Evolutionary conservation across 495 filamentous ascomycete species (phyloP).

Genomic region (Rostrohypoxylon terebratum): DNA sequence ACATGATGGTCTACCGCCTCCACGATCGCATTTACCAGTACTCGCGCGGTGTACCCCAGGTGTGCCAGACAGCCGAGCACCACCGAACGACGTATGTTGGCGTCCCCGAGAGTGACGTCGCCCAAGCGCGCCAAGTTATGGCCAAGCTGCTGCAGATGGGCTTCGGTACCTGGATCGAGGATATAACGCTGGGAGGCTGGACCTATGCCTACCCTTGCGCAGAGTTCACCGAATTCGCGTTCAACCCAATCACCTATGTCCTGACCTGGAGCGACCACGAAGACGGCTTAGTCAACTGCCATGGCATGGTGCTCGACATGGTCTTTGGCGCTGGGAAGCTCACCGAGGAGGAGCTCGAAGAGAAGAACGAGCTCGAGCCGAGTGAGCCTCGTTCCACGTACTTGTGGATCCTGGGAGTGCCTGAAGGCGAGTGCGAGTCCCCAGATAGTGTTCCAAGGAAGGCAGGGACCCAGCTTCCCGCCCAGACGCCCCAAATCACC

Average conservation of each 20-base stretch:
- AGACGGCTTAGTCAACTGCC: background rate
- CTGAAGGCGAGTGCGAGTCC: background rate
- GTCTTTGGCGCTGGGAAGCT: background rate
- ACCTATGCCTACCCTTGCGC: background rate
- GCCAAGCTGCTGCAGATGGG: background rate
- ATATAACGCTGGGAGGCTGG: background rate
- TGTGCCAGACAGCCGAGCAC: background rate
- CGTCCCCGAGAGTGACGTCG: constrained; percentile 12
- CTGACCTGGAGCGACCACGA: background rate
- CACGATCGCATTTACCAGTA: background rate
- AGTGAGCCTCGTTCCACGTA: background rate
- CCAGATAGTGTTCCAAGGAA: background rate
- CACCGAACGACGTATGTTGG: background rate
- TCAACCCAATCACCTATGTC: background rate
- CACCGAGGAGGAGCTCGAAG: background rate
- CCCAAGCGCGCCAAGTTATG: constrained; percentile 20
- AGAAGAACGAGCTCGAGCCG: background rate
- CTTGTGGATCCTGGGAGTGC: background rate
- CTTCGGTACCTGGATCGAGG: constrained; percentile 27
- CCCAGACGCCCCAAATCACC: background rate
- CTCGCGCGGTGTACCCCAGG: background rate
- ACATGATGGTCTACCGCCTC: background rate
- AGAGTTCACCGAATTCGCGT: background rate
- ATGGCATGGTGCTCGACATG: background rate
- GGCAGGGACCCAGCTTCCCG: background rate